Conservation (phyloP, 345 rosid genomes). For the Corymbia maculata region DNA sequence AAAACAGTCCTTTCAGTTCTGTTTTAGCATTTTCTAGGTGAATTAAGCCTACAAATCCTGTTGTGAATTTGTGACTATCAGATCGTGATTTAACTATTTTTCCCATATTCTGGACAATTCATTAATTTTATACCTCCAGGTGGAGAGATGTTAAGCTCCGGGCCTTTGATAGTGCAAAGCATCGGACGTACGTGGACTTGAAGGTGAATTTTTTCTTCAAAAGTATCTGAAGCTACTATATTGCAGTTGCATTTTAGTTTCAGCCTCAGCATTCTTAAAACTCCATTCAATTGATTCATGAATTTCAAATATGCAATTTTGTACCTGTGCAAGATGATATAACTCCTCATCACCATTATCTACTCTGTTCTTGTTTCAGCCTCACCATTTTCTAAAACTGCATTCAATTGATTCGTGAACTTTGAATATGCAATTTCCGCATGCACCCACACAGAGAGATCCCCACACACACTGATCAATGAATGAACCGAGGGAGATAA, state of each 20-base stretch:
- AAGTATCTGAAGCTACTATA: not conserved
- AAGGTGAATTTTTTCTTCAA: constrained; percentile 37
- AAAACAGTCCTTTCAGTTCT: not conserved
- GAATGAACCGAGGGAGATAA: not conserved
- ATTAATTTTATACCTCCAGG: constrained; percentile 20
- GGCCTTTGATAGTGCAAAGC: constrained; percentile 90
- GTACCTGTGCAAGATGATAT: not conserved
- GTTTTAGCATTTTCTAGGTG: not conserved
- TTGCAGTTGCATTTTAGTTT: not conserved
- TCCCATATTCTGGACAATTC: not conserved
- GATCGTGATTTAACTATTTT: not conserved
- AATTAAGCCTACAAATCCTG: not conserved
- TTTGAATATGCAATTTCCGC: not conserved
- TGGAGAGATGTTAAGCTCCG: constrained; percentile 96
- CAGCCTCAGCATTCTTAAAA: not conserved
- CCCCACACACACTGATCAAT: not conserved
- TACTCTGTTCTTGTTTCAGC: not conserved
- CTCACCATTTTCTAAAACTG: not conserved
- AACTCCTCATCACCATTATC: not conserved
- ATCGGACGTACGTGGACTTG: constrained; percentile 91
- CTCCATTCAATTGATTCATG: not conserved
- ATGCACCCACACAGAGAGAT: not conserved
- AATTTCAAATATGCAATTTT: not conserved
- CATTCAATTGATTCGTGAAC: not conserved
- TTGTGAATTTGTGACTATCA: not conserved